A percentile compares a stretch with the other conserved stretches of the same genome.
phyloP scores from a whole-genome alignment of 1,139 yeast species.

The Magnusiomyces suaveolens region DNA sequence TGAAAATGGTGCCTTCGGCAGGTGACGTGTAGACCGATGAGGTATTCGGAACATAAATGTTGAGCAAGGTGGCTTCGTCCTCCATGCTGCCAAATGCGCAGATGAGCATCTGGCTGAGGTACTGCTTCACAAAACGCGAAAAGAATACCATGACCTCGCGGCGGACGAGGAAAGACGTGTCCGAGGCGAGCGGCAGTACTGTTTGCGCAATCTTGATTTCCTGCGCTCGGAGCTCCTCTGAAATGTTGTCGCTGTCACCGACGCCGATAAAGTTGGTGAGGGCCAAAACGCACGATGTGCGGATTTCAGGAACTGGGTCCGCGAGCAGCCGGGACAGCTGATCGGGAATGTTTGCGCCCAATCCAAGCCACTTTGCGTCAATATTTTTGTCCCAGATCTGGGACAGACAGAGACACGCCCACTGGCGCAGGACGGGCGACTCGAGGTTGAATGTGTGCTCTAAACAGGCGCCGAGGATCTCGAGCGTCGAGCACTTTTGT shows the following conservation, averaged over 20 bases:
- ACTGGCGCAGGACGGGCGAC: conserved; percentile 77
- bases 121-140: conserved; percentile 61
- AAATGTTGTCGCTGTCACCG: conserved; percentile 17
- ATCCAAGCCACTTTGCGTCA: conserved; percentile 66
- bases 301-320: conserved; percentile 92
- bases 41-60: conserved; percentile 41
- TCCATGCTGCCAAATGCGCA: conserved; percentile 81
- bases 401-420: conserved; percentile 76
- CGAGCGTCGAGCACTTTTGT: conserved; percentile 64
- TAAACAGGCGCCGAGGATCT: conserved; percentile 59
- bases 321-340: conserved; percentile 49
- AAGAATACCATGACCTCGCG: conserved; percentile 74
- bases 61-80: conserved; percentile 64
- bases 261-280: conserved; percentile 56
- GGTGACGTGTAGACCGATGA: conserved; percentile 40
- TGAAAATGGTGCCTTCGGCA: conserved; percentile 50
- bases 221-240: conserved; percentile 33
- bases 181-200: conserved; percentile 49
- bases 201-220: conserved; percentile 40
- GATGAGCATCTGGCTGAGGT: conserved; percentile 67
- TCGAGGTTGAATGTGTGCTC: conserved; percentile 62
- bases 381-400: conserved; percentile 67
- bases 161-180: conserved; percentile 83
- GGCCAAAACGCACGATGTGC: conserved; percentile 75
- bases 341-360: conserved; percentile 55